phyloP scores from a whole-genome alignment of 768 basidiomycete species.

The Hydnomerulius pinastri region DNA sequence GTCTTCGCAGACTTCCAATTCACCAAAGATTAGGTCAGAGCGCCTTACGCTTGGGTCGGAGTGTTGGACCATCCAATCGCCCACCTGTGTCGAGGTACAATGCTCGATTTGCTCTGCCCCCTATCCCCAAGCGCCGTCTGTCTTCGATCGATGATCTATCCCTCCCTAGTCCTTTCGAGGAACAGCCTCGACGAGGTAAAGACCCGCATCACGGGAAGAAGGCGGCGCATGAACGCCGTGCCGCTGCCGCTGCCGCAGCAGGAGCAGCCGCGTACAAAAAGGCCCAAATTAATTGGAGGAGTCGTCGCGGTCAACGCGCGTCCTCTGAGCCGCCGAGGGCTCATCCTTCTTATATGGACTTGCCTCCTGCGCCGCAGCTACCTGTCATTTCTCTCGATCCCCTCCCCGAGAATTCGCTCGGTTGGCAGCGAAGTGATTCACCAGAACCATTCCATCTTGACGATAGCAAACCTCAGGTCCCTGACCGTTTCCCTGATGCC shows the following conservation, averaged over 20 bases:
- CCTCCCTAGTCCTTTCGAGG: neutral
- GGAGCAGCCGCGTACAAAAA: neutral
- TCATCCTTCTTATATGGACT: neutral
- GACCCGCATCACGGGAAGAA: neutral
- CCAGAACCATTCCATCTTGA: conserved; percentile 15
- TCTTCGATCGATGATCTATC: neutral
- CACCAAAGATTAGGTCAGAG: no score
- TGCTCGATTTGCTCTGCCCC: neutral
- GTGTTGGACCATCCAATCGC: neutral
- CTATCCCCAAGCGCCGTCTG: neutral
- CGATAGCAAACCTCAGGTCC: neutral
- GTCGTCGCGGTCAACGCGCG: neutral
- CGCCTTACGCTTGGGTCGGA: neutral
- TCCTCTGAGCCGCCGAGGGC: neutral
- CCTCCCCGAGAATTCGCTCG: conserved; percentile 4
- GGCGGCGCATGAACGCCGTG: neutral
- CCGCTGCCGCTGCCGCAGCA: neutral
- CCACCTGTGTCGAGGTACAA: conserved; percentile 4
- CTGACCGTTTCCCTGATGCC: neutral
- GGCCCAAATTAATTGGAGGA: neutral
- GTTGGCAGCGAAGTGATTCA: conserved; percentile 22
- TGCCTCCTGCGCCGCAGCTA: neutral
- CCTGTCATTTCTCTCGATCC: conserved; percentile 1
- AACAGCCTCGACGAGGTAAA: neutral
- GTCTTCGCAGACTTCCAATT: no score